Evolutionary conservation across 2,329 filamentous ascomycete species (phyloP), one percentile per base, ranked within the genome.

Genomic region (Colletotrichum incanum): DNA sequence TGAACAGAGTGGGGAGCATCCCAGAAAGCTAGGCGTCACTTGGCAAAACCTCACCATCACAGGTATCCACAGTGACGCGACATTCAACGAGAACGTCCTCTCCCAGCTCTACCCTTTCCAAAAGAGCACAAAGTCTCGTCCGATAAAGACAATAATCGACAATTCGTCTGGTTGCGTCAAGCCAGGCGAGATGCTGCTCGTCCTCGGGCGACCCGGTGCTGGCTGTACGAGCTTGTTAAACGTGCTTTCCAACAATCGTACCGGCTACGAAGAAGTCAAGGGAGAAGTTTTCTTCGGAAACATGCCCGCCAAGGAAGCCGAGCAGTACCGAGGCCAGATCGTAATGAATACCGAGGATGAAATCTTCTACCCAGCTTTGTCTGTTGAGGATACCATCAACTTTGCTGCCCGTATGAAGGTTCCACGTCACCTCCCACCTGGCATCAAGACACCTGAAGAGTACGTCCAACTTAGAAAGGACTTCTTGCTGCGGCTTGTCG

Each of bases 381-480:
- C 88, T 1, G 93, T 94, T 6, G 87, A 89, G 55, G 84, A 92
- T 70, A 94, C 92, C 0, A 81, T 94, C 1, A 83, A 86, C 7
- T 94, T 94, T 79, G 92, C 93, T 0, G 83, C 93, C 3, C 88
- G 89, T 77, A 91, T 90, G 0, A 84, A 90, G 67, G 91, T 92
- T 0, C 92, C 91, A 0, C 86, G 87, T 1, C 39, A 43, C 14
- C 1, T 88, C 91, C 2, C 82, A 89, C 20, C 87, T 91, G 5
- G 69, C 3, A 74, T 49, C 3, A 60, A 60, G n/a, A 59, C 28
- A 0, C 2, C 18, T 20, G 55, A 70, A 76, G 20, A 74, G 76
- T 26, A 77, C 77, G 28, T 75, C 77, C 16, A 75, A 77, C 1
- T 78, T 6, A 78, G 79, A 45, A 75, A 47, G 76, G 81, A 70